Evolutionary conservation across 139 green algal genomes (phyloP).

Genomic region (Chlamydomonas sp.): DNA sequence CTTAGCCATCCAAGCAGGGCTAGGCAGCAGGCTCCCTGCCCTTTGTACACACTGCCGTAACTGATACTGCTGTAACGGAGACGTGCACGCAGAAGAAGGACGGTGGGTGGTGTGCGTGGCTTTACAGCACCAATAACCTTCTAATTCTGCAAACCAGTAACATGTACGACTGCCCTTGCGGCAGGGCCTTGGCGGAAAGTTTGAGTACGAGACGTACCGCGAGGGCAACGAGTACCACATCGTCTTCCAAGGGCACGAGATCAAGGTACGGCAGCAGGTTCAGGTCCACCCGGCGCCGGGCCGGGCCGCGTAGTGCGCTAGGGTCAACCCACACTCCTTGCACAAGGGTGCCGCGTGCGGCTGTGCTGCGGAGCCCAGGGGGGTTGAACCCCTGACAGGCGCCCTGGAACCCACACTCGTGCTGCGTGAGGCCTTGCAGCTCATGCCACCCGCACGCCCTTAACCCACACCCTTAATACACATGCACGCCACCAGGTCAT

Average conservation of each 20-base stretch:
- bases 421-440: background rate
- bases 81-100: too few relatives aligned
- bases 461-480: background rate
- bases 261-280: conserved; percentile 11
- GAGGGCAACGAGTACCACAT: conserved; percentile 42
- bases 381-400: background rate
- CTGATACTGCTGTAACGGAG: too few relatives aligned
- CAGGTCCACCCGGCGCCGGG: too few relatives aligned
- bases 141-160: too few relatives aligned
- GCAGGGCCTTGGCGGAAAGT: conserved; percentile 15
- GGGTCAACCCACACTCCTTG: background rate
- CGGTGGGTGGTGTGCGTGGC: too few relatives aligned
- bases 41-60: too few relatives aligned
- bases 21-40: too few relatives aligned
- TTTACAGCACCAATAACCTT: too few relatives aligned
- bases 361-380: background rate
- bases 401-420: background rate
- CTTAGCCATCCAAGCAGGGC: background rate
- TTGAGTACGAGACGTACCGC: conserved; percentile 34
- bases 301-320: background rate
- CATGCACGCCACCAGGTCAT: conserved; percentile 3
- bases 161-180: background rate
- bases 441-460: background rate
- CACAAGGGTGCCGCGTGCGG: background rate
- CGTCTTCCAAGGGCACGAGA: conserved; percentile 30